A percentile compares a stretch with the other conserved stretches of the same genome.
Conservation (phyloP, 2,329 filamentous ascomycete genomes). For the Clonostachys solani region DNA sequence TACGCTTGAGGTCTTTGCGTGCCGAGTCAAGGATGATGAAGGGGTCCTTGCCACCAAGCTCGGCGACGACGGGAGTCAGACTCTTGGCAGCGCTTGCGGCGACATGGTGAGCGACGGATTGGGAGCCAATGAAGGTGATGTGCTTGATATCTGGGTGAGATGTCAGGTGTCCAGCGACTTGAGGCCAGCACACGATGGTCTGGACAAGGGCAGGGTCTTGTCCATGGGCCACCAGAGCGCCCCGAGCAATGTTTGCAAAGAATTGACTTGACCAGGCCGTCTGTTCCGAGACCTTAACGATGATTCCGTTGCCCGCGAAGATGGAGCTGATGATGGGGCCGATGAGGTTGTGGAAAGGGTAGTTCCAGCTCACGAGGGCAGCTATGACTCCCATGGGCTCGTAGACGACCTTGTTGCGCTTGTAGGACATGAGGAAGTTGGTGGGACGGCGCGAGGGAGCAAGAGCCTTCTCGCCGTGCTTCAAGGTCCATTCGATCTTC, state of each 20-base stretch:
- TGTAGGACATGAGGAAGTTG: conserved; percentile 92
- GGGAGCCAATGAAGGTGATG: conserved; percentile 88
- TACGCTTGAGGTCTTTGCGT: conserved; percentile 58
- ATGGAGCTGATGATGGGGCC: conserved; percentile 86
- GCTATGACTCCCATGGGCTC: conserved; percentile 91
- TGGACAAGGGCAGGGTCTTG: conserved; percentile 81
- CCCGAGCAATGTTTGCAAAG: conserved; percentile 74
- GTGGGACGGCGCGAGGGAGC: conserved; percentile 70
- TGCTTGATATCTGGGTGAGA: conserved; percentile 82
- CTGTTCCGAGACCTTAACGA: conserved; percentile 93
- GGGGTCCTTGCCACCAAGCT: conserved; percentile 93
- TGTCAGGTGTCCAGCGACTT: conserved; percentile 75
- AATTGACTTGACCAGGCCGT: conserved; percentile 89
- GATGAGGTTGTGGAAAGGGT: conserved; percentile 91
- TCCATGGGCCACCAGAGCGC: conserved; percentile 77
- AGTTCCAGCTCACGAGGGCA: conserved; percentile 96
- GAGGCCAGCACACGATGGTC: conserved; percentile 81
- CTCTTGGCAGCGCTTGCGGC: conserved; percentile 79
- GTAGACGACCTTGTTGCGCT: conserved; percentile 84
- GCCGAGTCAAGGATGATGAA: conserved; percentile 84
- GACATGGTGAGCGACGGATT: conserved; percentile 81
- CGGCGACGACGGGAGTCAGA: conserved; percentile 84
- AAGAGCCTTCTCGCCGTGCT: conserved; percentile 82
- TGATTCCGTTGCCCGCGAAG: conserved; percentile 85
- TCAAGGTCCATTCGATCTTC: conserved; percentile 91